Conservation (phyloP, 1,139 yeast species). For the Protomyces arabidopsidicola region DNA sequence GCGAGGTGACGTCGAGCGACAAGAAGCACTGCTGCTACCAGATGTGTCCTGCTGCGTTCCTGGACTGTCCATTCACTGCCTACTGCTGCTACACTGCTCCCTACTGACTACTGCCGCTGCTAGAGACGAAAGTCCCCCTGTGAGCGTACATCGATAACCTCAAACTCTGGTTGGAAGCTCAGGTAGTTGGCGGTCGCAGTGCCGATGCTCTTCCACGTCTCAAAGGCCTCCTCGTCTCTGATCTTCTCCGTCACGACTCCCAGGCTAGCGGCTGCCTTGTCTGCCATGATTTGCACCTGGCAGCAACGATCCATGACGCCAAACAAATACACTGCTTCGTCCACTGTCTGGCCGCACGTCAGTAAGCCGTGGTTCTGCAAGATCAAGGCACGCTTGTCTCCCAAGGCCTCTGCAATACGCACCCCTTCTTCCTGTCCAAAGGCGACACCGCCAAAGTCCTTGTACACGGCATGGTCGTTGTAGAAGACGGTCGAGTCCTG, state of each 20-base stretch:
- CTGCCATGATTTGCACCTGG: conserved; percentile 65
- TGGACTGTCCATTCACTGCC: no score
- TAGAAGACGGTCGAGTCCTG: conserved; percentile 71
- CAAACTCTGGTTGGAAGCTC: neutral
- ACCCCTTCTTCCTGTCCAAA: conserved; percentile 64
- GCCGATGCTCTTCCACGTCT: neutral
- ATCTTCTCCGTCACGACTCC: conserved; percentile 43
- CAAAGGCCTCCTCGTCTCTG: conserved; percentile 58
- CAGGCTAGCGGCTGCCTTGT: conserved; percentile 45
- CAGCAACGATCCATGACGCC: conserved; percentile 65
- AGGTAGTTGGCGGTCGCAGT: neutral
- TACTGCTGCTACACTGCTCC: no score
- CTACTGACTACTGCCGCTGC: neutral
- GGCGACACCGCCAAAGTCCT: conserved; percentile 75
- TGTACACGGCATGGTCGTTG: conserved; percentile 60
- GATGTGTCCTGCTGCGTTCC: no score
- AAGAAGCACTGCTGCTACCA: no score
- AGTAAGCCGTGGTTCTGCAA: conserved; percentile 73
- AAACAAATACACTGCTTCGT: conserved; percentile 74
- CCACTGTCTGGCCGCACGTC: conserved; percentile 71
- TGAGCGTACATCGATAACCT: neutral
- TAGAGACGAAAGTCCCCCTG: neutral
- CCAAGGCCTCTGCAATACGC: conserved; percentile 62
- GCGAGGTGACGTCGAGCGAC: no score
- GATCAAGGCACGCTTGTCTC: conserved; percentile 55